Percentiles rank a stretch among this genome's conserved stretches.
These are phyloP conservation scores for Termitomyces sp. DNA, from an alignment of 768 basidiomycete genomes.

Conservation along the genomic window DNA sequence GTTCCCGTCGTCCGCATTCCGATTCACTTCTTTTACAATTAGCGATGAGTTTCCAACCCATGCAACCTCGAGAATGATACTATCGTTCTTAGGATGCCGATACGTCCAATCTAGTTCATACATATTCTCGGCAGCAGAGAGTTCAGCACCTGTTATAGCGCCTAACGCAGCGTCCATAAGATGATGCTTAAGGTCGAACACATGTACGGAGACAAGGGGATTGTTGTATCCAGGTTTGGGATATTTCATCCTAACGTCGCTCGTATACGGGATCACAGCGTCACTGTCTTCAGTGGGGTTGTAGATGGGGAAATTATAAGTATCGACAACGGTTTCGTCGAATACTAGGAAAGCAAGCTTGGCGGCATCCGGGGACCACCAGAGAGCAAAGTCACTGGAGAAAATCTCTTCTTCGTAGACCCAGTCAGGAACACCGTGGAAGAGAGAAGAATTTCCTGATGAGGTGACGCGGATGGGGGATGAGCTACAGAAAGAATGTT, in stretches of 20 bases:
- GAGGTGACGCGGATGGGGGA: slow-evolving; percentile 70
- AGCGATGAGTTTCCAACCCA: slow-evolving; percentile 80
- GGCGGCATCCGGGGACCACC: slow-evolving; percentile 83
- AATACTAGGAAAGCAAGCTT: slow-evolving; percentile 81
- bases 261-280: slow-evolving; percentile 74
- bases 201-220: slow-evolving; percentile 75
- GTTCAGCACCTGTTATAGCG: slow-evolving; percentile 10
- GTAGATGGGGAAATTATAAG: slow-evolving; percentile 86
- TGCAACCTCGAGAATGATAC: slow-evolving; percentile 74
- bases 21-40: slow-evolving; percentile 81
- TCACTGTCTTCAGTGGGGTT: slow-evolving; percentile 73
- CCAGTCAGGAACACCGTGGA: slow-evolving; percentile 97
- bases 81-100: slow-evolving; percentile 50
- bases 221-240: slow-evolving; percentile 91
- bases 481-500: slow-evolving; percentile 22
- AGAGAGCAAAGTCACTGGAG: slow-evolving; percentile 63
- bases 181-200: slow-evolving; percentile 71
- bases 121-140: slow-evolving; percentile 36
- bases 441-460: slow-evolving; percentile 76
- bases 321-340: slow-evolving; percentile 85
- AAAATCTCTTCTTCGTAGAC: slow-evolving; percentile 96
- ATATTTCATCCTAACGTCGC: slow-evolving; percentile 67
- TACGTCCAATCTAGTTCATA: slow-evolving; percentile 63
- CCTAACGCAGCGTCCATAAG: slow-evolving; percentile 26
- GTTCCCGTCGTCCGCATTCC: slow-evolving; percentile 75